Evolutionary conservation across 139 green algal species (phyloP).

Genomic region (Astrephomene gubernaculifera): DNA sequence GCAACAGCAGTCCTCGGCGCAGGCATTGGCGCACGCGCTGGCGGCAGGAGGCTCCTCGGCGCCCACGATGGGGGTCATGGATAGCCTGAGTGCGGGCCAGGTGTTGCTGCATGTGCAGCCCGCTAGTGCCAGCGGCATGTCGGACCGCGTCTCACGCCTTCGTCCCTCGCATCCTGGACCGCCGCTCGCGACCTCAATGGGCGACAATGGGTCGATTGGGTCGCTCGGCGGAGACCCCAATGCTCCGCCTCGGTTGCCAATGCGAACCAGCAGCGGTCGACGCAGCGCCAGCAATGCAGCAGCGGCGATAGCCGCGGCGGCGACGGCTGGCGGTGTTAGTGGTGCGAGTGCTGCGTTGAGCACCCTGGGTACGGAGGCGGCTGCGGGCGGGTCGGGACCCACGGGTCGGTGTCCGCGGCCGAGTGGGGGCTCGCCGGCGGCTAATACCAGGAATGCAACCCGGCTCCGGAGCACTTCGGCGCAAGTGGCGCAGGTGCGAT

Average conservation of each 20-base stretch:
- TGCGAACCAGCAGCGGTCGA: neutral
- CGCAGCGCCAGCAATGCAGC: neutral
- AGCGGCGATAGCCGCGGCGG: neutral
- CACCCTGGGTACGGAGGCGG: neutral
- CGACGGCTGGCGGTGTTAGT: neutral
- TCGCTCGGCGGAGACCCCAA: too few relatives aligned
- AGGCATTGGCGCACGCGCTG: neutral
- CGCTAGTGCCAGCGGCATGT: slow-evolving; percentile 7
- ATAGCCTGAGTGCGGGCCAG: neutral
- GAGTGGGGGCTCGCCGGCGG: neutral
- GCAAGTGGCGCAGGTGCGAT: slow-evolving; percentile 30
- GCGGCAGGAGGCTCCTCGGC: neutral
- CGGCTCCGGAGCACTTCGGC: slow-evolving; percentile 18
- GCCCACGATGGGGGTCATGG: too few relatives aligned
- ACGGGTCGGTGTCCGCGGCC: neutral
- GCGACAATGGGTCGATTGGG: too few relatives aligned
- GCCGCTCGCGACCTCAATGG: neutral
- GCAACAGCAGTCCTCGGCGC: too few relatives aligned
- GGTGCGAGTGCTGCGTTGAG: too few relatives aligned
- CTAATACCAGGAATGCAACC: neutral
- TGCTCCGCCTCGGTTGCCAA: neutral
- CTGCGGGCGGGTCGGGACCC: neutral
- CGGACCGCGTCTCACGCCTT: neutral
- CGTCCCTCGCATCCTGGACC: slow-evolving; percentile 3
- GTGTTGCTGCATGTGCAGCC: slow-evolving; percentile 16